Evolutionary conservation across 768 basidiomycete genomes (phyloP).

Genomic region (Suillus paluster): DNA sequence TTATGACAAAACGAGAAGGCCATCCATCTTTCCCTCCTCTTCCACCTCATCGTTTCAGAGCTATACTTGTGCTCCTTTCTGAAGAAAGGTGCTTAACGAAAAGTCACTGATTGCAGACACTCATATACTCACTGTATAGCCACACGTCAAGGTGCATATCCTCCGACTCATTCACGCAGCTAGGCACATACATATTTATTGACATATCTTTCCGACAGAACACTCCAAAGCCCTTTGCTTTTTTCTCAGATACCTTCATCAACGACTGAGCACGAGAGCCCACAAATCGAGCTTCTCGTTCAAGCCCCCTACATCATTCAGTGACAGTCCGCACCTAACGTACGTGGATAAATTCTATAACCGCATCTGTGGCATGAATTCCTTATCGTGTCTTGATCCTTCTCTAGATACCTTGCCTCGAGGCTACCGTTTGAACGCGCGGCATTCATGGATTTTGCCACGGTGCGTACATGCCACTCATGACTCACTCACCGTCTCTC

Average conservation of each 20-base stretch:
- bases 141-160: slow-evolving; percentile 15
- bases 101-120: background rate
- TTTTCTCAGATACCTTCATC: background rate
- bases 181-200: slow-evolving; percentile 9
- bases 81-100: background rate
- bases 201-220: background rate
- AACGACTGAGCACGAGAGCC: background rate
- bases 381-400: slow-evolving; percentile 9
- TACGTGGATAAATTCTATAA: background rate
- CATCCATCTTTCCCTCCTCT: slow-evolving; percentile 10
- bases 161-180: slow-evolving; percentile 8
- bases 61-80: background rate
- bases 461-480: background rate
- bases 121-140: slow-evolving; percentile 8
- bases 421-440: background rate
- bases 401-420: background rate
- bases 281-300: background rate
- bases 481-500: background rate
- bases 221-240: background rate
- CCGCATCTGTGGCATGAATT: background rate
- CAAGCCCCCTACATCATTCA: background rate
- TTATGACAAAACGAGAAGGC: slow-evolving; percentile 3
- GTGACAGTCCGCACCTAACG: background rate
- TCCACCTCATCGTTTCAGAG: slow-evolving; percentile 1
- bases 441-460: slow-evolving; percentile 18